A percentile compares a stretch with the other conserved stretches of the same genome.
These are phyloP conservation scores for Drechslerella coelobrocha DNA, from an alignment of 2,329 filamentous ascomycete species.

Conservation along the genomic window DNA sequence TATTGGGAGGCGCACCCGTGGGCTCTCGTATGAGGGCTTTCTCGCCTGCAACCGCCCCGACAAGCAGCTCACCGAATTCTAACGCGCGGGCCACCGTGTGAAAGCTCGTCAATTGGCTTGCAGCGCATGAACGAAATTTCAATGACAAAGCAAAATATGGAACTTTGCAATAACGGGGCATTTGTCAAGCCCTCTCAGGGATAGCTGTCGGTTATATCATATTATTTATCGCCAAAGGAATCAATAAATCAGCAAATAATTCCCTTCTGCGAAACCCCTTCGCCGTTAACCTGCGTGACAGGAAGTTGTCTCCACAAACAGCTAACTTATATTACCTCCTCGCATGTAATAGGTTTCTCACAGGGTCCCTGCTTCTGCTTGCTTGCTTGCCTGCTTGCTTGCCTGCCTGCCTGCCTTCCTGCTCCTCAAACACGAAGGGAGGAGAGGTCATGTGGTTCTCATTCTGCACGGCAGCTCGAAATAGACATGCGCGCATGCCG, in stretches of 20 bases:
- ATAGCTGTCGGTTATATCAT: no score
- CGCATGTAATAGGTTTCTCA: conserved; percentile 15
- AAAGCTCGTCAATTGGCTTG: conserved; percentile 36
- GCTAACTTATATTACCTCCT: conserved; percentile 6
- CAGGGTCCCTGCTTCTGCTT: neutral
- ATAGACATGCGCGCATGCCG: conserved; percentile 47
- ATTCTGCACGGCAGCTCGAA: conserved; percentile 27
- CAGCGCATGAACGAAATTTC: conserved; percentile 24
- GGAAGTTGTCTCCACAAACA: neutral
- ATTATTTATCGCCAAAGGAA: no score
- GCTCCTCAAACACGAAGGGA: conserved; percentile 30
- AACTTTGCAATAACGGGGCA: conserved; percentile 7
- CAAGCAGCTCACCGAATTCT: neutral
- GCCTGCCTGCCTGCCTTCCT: no score
- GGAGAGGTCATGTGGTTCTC: conserved; percentile 36
- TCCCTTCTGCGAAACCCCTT: no score
- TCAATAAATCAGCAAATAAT: no score
- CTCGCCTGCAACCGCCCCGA: conserved; percentile 38
- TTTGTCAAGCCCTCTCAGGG: neutral
- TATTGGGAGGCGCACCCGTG: neutral
- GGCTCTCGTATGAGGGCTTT: conserved; percentile 32
- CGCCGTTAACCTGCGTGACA: no score
- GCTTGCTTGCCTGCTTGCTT: no score
- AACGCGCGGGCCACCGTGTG: neutral
- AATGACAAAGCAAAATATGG: conserved; percentile 20